Percentiles rank a stretch among this genome's conserved stretches.
phyloP scores from a whole-genome alignment of 2,329 filamentous ascomycete genomes.

The Whalleya microplaca region DNA sequence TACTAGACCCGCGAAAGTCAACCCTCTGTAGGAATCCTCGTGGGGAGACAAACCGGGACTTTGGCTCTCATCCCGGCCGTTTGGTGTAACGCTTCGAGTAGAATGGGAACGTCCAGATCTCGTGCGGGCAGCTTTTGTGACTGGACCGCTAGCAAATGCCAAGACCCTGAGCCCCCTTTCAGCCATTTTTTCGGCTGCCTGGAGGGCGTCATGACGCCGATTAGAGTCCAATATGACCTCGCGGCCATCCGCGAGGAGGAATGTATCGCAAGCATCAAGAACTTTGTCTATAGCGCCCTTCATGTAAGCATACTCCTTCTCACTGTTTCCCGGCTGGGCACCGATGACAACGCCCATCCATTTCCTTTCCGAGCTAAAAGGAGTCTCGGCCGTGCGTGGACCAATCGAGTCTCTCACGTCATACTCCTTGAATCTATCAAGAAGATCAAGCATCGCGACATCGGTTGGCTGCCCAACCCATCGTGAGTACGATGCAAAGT shows the following conservation, averaged over 20 bases:
- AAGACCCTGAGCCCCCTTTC: conserved; percentile 87
- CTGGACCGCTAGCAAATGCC: conserved; percentile 86
- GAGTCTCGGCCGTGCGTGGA: conserved; percentile 80
- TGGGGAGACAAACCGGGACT: conserved; percentile 48
- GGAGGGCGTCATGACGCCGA: conserved; percentile 72
- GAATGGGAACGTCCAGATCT: conserved; percentile 41
- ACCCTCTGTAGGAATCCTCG: conserved; percentile 78
- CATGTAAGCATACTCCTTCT: conserved; percentile 86
- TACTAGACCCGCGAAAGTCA: conserved; percentile 89
- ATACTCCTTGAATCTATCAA: conserved; percentile 89
- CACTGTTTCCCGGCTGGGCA: conserved; percentile 57
- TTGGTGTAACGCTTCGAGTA: conserved; percentile 57
- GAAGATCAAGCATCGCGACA: conserved; percentile 91
- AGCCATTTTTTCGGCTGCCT: conserved; percentile 86
- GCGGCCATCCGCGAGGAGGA: conserved; percentile 81
- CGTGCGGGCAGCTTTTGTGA: conserved; percentile 50
- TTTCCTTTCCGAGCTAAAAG: conserved; percentile 96
- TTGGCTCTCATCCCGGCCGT: conserved; percentile 41
- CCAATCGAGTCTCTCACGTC: conserved; percentile 87
- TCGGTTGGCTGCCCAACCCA: conserved; percentile 98
- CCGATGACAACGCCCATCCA: conserved; percentile 98
- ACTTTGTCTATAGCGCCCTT: conserved; percentile 93
- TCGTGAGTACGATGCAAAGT: conserved; percentile 70
- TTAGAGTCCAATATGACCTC: conserved; percentile 83
- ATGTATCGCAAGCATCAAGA: conserved; percentile 85